These are phyloP conservation scores for Paramecium sexaurelia DNA, from an alignment of 73 alveolate species.

Conservation along the genomic window DNA sequence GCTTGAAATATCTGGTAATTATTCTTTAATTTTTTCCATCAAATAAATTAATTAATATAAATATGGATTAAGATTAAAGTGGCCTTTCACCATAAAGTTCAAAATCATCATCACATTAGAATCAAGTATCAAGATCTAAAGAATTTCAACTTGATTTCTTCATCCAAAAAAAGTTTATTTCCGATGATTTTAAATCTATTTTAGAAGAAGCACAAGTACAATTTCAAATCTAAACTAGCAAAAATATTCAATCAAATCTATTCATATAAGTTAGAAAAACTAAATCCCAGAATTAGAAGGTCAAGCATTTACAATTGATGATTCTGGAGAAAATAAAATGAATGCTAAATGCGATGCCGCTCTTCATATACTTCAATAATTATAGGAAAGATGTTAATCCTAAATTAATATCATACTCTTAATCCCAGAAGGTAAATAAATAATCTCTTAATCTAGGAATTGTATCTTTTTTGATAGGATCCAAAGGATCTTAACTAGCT, in stretches of 20 bases:
- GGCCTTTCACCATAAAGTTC: background rate
- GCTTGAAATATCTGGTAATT: conserved; percentile 7
- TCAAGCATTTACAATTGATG: conserved; percentile 24
- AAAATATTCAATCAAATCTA: background rate
- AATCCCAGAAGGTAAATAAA: conserved; percentile 29
- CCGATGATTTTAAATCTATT: conserved; percentile 7
- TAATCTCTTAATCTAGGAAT: conserved; percentile 7
- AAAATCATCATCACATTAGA: background rate
- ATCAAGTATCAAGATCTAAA: background rate
- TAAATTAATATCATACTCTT: background rate
- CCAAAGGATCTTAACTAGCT: conserved; percentile 22
- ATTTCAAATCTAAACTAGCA: background rate
- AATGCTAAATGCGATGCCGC: conserved; percentile 36
- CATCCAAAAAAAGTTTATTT: background rate
- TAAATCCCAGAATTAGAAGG: conserved; percentile 52
- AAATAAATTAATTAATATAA: background rate
- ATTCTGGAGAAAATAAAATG: background rate
- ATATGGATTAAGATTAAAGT: conserved; percentile 15
- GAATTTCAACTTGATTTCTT: conserved; percentile 40
- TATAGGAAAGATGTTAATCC: background rate
- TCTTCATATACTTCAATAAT: background rate
- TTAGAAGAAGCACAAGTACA: background rate
- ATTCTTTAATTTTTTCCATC: background rate
- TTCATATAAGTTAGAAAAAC: background rate
- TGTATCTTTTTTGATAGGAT: conserved; percentile 41